Percentiles rank a stretch among this genome's conserved stretches.
Evolutionary conservation across 495 filamentous ascomycete species (phyloP).

Genomic region (Xylaria palmicola): DNA sequence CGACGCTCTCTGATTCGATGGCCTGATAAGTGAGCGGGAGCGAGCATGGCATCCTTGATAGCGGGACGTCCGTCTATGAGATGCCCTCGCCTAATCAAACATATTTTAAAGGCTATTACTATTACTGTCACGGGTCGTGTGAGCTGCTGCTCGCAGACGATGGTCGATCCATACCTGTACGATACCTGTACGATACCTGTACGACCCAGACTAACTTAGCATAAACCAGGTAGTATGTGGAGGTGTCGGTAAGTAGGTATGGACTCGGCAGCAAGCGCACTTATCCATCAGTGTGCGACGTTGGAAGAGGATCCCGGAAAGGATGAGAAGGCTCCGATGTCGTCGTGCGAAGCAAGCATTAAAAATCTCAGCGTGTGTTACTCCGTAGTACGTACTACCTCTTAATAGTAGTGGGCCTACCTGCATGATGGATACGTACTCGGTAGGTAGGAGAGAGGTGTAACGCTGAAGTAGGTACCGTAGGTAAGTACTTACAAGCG

Average conservation of each 20-base stretch:
- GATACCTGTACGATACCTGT: too few relatives aligned
- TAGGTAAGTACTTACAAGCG: too few relatives aligned
- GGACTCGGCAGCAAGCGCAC: neutral
- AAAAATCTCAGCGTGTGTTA: neutral
- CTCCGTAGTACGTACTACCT: neutral
- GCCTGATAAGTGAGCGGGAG: constrained; percentile 7
- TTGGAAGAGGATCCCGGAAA: constrained; percentile 8
- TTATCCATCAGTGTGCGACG: constrained; percentile 9
- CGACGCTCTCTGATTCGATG: constrained; percentile 8
- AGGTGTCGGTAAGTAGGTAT: neutral
- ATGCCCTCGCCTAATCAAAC: neutral
- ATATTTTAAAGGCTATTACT: constrained; percentile 2
- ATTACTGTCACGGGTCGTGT: neutral
- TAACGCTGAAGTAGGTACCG: too few relatives aligned
- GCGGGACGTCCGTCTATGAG: neutral
- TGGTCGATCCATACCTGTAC: neutral
- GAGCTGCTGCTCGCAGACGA: neutral
- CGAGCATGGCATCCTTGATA: constrained; percentile 6
- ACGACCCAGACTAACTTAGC: too few relatives aligned
- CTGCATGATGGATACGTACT: neutral
- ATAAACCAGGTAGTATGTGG: neutral
- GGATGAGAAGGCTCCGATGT: constrained; percentile 19
- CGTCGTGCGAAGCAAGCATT: constrained; percentile 2
- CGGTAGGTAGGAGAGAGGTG: too few relatives aligned
- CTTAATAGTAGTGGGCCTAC: too few relatives aligned